These are phyloP conservation scores for Pseudogymnoascus sp. DNA, from an alignment of 2,329 filamentous ascomycete genomes.

Conservation along the genomic window DNA sequence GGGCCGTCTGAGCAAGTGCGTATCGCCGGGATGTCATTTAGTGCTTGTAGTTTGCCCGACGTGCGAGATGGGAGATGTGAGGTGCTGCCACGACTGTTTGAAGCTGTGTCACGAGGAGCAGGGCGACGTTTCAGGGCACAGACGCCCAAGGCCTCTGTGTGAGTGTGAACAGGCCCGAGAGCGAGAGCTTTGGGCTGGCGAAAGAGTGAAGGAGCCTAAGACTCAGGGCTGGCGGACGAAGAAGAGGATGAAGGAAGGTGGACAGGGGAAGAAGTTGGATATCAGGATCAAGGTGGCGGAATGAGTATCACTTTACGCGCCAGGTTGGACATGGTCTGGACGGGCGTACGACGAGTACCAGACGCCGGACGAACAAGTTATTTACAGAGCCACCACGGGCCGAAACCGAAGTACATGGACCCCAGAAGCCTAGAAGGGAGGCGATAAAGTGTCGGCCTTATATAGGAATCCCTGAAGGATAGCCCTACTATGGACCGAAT, in stretches of 20 bases:
- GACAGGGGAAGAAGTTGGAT: not conserved
- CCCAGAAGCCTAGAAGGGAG: not conserved
- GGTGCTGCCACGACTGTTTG: conserved; percentile 25
- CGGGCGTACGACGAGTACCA: not conserved
- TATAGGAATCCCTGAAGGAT: not conserved
- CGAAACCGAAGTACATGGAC: not conserved
- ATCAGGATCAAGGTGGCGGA: conserved; percentile 1
- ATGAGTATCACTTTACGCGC: not conserved
- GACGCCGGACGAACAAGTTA: not conserved
- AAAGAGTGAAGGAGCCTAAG: conserved; percentile 16
- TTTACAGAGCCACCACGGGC: not conserved
- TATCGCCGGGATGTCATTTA: conserved; percentile 25
- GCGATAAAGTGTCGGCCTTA: not conserved
- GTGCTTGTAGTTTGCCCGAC: conserved; percentile 26
- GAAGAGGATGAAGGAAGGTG: not conserved
- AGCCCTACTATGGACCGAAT: not conserved
- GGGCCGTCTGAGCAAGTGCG: conserved; percentile 27
- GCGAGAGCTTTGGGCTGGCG: conserved; percentile 24
- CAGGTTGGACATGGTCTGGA: not conserved
- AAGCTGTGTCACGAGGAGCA: conserved; percentile 15
- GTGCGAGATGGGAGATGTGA: conserved; percentile 22
- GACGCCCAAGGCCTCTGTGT: conserved; percentile 22
- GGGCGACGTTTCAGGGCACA: not conserved
- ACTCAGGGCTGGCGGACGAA: conserved; percentile 16
- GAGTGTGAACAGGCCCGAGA: conserved; percentile 27